Base-by-base conservation (phyloP, 345 rosid genomes). In the Melastoma malabathricum region DNA sequence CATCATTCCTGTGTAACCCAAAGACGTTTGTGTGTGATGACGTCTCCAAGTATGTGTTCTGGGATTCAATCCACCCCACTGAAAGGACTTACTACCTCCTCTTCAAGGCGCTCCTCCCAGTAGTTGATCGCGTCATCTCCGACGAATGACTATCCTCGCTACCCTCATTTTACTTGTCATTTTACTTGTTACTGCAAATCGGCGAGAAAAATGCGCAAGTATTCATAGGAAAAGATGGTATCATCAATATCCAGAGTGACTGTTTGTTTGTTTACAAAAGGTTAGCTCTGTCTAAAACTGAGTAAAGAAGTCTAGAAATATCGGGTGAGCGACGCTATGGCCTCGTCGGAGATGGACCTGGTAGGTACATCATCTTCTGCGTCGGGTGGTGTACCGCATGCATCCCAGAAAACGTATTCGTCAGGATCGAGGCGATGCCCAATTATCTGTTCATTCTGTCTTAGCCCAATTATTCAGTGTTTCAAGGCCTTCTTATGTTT, bases 361-460 rank as follows among this genome's bases (percentile, higher is more conserved):
- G 51, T 89, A 89, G n/a, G n/a, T n/a, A n/a, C n/a, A n/a, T n/a
- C 87, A 81, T 81, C 54, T 61, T 81, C 55, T 89, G 69, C 0
- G 90, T 77, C 12, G 94, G 97, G 58, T 89, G 97, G 58, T 89
- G 95, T 27, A 83, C 94, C 0, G 94, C 84, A 48, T 86, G 94
- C 84, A 48, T 86, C 97, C 94, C 94, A 89, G 48, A 86, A 86
- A 7, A 67, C 64, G 22, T 79, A 89, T 59, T 76, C 73, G 15
- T 76, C 66, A 7, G 90, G 65, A 63, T 86, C 81, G 8, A 58
- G 46, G 44, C 97, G n/a, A n/a, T n/a, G n/a, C n/a, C n/a, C n/a
- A n/a, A n/a, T n/a, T n/a, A 6, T 34, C 41, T 34, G 41, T 1
- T 22, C 25, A 22, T 22, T n/a, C 25, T 22, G 25, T 2, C 41